Evolutionary conservation across 177 flowering plant genomes (phyloP), one percentile per base, ranked within the genome.

Genomic region (Vitis hybrid): DNA sequence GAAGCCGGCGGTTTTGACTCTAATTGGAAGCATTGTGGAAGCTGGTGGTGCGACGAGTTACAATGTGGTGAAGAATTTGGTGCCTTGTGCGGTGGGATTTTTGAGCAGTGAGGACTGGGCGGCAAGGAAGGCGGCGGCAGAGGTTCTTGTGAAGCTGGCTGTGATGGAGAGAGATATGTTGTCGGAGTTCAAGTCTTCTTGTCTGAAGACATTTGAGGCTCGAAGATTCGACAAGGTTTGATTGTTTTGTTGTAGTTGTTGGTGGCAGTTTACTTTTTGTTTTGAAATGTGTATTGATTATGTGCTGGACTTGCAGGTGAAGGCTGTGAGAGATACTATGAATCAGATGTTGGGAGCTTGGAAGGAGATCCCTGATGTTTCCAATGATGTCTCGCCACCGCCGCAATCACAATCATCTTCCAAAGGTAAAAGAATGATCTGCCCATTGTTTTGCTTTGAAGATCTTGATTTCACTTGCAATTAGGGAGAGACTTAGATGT

Each of bases 81-180:
- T 91, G 57, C 73, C 77, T 65, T 84, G 86, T 68, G 56, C 91
- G 84, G 65, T 84, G 61, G 91, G 81, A 63, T 89, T 88, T 66
- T 74, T 94, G 80, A 79, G 88, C 48, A 85, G 87, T 56, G 89
- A 85, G 64, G 98, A 93, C 67, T 94, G 98, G 99, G 84, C 87
- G 4, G 87, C 93, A 30, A 83, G 99, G 79, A 94, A 90, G 72
- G 91, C 92, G 0, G 87, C 92, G 0, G 90, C 97, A 1, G 97
- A 91, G 73, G 86, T 85, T 14, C 80, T 94, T 46, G 53, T 64
- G 63, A 84, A 74, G 78, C 61, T 94, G 80, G 97, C 91, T 18
- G 70, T 76, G 8, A 87, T 76, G 60, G 95, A 90, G 81, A 83
- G 84, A 32, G 87, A 91, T 17, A 4, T 69, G 35, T 58, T 91